Conservation (phyloP, 192 early-diverging fungal species). For the Coemansia sp. region DNA sequence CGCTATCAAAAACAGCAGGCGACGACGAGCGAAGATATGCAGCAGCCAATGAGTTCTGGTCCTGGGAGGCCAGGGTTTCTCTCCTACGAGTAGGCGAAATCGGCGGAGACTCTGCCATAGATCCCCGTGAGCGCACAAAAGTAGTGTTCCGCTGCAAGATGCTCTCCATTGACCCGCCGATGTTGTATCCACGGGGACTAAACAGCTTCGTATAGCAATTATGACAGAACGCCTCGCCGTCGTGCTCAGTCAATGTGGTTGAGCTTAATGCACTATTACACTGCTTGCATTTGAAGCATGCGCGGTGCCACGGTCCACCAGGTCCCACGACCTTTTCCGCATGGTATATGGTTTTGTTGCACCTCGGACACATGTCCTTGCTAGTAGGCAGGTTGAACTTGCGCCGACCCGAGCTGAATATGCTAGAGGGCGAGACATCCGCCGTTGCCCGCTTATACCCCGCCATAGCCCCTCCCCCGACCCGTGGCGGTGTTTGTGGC, state of each 20-base stretch:
- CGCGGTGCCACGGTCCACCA: slow-evolving; percentile 51
- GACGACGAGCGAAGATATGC: slow-evolving; percentile 10
- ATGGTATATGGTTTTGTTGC: slow-evolving; percentile 50
- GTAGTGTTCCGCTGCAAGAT: background rate
- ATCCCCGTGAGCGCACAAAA: background rate
- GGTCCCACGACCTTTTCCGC: slow-evolving; percentile 56
- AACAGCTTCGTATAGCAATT: slow-evolving; percentile 53
- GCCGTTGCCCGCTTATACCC: slow-evolving; percentile 13
- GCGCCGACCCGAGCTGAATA: slow-evolving; percentile 44
- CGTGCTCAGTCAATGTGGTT: slow-evolving; percentile 46
- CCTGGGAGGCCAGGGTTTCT: background rate
- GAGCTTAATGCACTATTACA: slow-evolving; percentile 48
- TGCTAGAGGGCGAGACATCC: slow-evolving; percentile 47
- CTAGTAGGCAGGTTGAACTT: slow-evolving; percentile 30
- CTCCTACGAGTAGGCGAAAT: slow-evolving; percentile 1
- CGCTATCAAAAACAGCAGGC: slow-evolving; percentile 33
- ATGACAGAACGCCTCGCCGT: slow-evolving; percentile 53
- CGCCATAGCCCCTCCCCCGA: background rate
- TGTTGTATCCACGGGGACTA: slow-evolving; percentile 43
- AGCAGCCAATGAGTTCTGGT: background rate
- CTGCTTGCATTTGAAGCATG: slow-evolving; percentile 53
- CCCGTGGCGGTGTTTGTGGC: slow-evolving; percentile 18
- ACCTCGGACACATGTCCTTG: slow-evolving; percentile 52
- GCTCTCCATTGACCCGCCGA: slow-evolving; percentile 42
- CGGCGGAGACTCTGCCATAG: background rate